Evolutionary conservation across 1,284 basidiomycete genomes (phyloP).

Genomic region (Apiotrichum mycotoxinovorans): DNA sequence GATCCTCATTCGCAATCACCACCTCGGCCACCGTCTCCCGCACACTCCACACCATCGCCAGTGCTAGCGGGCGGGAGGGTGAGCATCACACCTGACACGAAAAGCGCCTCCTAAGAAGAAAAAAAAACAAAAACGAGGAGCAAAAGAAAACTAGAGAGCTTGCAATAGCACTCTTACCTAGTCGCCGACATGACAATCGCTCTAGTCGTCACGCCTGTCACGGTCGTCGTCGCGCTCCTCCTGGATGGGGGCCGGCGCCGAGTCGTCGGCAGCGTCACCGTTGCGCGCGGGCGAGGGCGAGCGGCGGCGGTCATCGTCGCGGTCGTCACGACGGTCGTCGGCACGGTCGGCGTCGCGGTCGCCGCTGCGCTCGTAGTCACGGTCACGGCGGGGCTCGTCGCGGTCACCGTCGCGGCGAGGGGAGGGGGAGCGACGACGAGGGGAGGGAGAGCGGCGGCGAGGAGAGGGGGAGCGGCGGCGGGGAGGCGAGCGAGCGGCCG

Average conservation of each 20-base stretch:
- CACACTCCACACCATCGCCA: too few species aligned
- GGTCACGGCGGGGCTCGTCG: slow-evolving; percentile 18
- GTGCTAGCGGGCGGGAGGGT: too few species aligned
- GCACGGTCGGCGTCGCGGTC: slow-evolving; percentile 28
- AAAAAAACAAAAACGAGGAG: background rate
- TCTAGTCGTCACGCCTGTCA: slow-evolving; percentile 22
- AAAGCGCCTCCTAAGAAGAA: background rate
- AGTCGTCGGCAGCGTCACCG: slow-evolving; percentile 3
- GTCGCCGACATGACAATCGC: background rate
- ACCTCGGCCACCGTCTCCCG: too few species aligned
- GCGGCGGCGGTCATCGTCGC: slow-evolving; percentile 13
- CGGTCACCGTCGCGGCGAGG: slow-evolving; percentile 3
- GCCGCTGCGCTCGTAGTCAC: slow-evolving; percentile 23
- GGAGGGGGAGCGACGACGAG: slow-evolving; percentile 19
- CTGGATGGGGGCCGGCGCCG: background rate
- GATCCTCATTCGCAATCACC: too few species aligned
- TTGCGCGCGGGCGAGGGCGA: slow-evolving; percentile 8
- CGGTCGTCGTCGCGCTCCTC: slow-evolving; percentile 12
- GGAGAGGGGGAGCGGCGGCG: slow-evolving; percentile 29
- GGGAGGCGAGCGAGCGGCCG: slow-evolving; percentile 12
- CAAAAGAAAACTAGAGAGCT: background rate
- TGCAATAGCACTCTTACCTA: background rate
- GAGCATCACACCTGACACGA: background rate
- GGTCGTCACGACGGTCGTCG: slow-evolving; percentile 30
- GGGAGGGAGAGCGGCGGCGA: slow-evolving; percentile 28